Conservation (phyloP, 2,329 filamentous ascomycete genomes). For the Setomelanomma holmii region DNA sequence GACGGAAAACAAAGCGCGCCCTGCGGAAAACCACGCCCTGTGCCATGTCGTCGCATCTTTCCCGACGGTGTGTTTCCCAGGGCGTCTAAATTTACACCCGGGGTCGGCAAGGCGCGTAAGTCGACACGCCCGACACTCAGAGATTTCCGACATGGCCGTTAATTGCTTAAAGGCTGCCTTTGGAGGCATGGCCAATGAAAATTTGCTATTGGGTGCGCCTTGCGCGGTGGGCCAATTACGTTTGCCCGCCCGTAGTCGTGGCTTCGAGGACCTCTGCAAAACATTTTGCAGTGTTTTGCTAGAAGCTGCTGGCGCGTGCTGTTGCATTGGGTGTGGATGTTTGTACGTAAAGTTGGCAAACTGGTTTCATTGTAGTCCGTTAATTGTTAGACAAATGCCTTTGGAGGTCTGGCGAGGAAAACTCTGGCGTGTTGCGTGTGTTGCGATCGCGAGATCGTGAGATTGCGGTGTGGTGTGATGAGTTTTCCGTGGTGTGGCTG, state of each 20-base stretch:
- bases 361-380: slow-evolving; percentile 13
- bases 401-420: slow-evolving; percentile 25
- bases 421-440: slow-evolving; percentile 9
- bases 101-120: neutral
- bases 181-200: slow-evolving; percentile 19
- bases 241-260: neutral
- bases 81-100: neutral
- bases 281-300: slow-evolving; percentile 8
- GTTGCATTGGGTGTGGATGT: slow-evolving; percentile 24
- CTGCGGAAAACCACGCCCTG: slow-evolving; percentile 13
- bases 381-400: slow-evolving; percentile 26
- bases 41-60: slow-evolving; percentile 1
- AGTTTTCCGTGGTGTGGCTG: neutral
- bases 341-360: slow-evolving; percentile 26
- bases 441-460: slow-evolving; percentile 10
- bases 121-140: slow-evolving; percentile 17
- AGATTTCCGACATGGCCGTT: slow-evolving; percentile 21
- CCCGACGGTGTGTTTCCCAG: neutral
- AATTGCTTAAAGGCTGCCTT: slow-evolving; percentile 19
- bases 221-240: slow-evolving; percentile 1
- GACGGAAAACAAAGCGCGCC: slow-evolving; percentile 2
- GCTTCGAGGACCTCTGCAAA: slow-evolving; percentile 4
- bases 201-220: slow-evolving; percentile 8
- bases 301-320: slow-evolving; percentile 10
- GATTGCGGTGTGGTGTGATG: slow-evolving; percentile 5